A percentile compares a stretch with the other conserved stretches of the same genome.
Conservation (phyloP, 257 asterid species). For the Ajuga chamaepitys region DNA sequence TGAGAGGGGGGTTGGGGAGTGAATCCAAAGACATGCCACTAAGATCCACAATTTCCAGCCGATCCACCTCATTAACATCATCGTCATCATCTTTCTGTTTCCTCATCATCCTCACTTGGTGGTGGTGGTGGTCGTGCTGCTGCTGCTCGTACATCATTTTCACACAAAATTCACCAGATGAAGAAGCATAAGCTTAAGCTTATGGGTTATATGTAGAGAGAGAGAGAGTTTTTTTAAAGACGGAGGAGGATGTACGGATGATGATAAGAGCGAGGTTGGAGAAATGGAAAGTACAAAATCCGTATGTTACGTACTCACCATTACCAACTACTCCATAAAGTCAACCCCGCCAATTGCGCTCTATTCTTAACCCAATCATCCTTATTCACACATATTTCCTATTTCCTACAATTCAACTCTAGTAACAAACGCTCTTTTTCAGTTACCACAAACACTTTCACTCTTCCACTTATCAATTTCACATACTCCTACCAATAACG, state of each 20-base stretch:
- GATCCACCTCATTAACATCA: conserved; percentile 1
- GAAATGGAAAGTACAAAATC: conserved; percentile 20
- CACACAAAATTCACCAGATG: background rate
- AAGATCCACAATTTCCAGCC: conserved; percentile 58
- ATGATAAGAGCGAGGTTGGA: background rate
- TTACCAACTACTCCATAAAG: conserved; percentile 9
- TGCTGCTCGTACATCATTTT: conserved; percentile 32
- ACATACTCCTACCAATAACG: no score
- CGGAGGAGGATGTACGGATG: conserved; percentile 21
- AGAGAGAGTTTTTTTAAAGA: background rate
- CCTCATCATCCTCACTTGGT: conserved; percentile 4
- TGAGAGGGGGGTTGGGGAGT: conserved; percentile 45
- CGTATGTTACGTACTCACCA: conserved; percentile 27
- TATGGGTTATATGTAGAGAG: background rate
- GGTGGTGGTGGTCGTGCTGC: conserved; percentile 11
- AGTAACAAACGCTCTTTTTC: no score
- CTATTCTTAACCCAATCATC: no score
- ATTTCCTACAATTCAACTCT: no score
- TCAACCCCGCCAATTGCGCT: no score
- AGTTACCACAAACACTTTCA: no score
- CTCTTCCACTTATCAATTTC: no score
- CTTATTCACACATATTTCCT: no score
- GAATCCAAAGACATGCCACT: conserved; percentile 64
- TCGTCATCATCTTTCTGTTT: background rate
- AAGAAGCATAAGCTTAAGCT: no score